phyloP scores from a whole-genome alignment of 805 yeast genomes.

The Hyphopichia homilentoma region DNA sequence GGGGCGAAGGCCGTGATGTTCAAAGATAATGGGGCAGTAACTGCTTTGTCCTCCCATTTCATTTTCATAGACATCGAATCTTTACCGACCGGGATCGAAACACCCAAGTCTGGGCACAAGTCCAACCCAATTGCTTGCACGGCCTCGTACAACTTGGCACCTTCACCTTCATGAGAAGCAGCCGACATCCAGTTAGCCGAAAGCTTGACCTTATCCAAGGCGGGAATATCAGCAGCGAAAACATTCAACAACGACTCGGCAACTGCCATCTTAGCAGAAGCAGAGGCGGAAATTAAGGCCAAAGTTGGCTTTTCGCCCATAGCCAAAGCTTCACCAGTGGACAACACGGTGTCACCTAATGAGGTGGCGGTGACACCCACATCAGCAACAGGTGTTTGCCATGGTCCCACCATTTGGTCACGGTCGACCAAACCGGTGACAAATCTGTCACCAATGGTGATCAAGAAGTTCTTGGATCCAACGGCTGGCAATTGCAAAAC shows the following conservation, averaged over 20 bases:
- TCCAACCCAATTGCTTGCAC: conserved; percentile 95
- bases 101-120: conserved; percentile 87
- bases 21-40: conserved; percentile 91
- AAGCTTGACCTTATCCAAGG: conserved; percentile 70
- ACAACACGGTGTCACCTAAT: conserved; percentile 63
- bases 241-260: conserved; percentile 91
- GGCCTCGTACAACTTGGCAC: conserved; percentile 90
- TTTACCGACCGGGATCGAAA: conserved; percentile 96
- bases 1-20: conserved; percentile 90
- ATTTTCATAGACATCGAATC: conserved; percentile 99
- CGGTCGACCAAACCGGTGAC: conserved; percentile 95
- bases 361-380: conserved; percentile 95
- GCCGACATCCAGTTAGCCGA: conserved; percentile 99
- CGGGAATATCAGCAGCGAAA: conserved; percentile 82
- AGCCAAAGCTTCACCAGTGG: conserved; percentile 95
- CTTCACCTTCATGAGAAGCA: conserved; percentile 93
- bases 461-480: conserved; percentile 89
- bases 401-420: conserved; percentile 98
- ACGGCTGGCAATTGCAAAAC: conserved; percentile 90
- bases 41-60: conserved; percentile 93
- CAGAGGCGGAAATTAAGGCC: conserved; percentile 83
- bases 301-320: conserved; percentile 95
- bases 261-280: conserved; percentile 92
- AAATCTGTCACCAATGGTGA: conserved; percentile 98
- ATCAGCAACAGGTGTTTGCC: conserved; percentile 99